Evolutionary conservation across 1,284 basidiomycete genomes (phyloP).

Genomic region (Fomitopsis pinicola): DNA sequence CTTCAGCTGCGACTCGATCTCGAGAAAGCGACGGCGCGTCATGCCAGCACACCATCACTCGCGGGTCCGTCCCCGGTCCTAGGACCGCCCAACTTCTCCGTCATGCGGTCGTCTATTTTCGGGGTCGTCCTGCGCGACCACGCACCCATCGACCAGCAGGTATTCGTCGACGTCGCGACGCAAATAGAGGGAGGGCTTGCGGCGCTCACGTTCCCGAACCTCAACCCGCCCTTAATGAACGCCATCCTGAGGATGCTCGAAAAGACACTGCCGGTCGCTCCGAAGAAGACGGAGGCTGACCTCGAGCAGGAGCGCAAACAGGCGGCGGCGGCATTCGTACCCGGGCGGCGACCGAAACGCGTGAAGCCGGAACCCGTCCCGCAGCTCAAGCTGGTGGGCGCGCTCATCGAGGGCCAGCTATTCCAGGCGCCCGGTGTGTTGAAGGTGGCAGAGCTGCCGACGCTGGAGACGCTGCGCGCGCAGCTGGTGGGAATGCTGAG

Average conservation of each 20-base stretch:
- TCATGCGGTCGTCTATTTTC: conserved; percentile 68
- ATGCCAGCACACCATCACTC: conserved; percentile 39
- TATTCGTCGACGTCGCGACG: conserved; percentile 47
- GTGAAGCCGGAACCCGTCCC: conserved; percentile 49
- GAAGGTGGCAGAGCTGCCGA: conserved; percentile 64
- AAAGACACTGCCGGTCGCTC: conserved; percentile 56
- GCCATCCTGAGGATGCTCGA: conserved; percentile 67
- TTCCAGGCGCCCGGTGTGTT: conserved; percentile 54
- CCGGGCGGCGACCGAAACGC: conserved; percentile 62
- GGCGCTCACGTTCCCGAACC: conserved; percentile 58
- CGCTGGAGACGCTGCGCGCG: conserved; percentile 64
- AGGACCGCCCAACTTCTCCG: conserved; percentile 46
- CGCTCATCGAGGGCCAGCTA: conserved; percentile 68
- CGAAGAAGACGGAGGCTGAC: conserved; percentile 48
- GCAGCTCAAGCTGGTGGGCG: conserved; percentile 68
- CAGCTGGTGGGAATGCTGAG: conserved; percentile 76
- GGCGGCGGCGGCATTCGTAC: conserved; percentile 50
- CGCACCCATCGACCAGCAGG: conserved; percentile 43
- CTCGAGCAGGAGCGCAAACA: conserved; percentile 41
- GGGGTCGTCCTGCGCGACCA: conserved; percentile 66
- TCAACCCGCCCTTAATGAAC: conserved; percentile 68
- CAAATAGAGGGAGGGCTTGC: conserved; percentile 58
- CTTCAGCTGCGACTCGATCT: conserved; percentile 66
- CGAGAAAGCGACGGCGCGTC: conserved; percentile 41
- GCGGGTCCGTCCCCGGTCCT: conserved; percentile 30